Evolutionary conservation across 371 early-diverging fungal genomes (phyloP).

Genomic region (Mortierella sp.): DNA sequence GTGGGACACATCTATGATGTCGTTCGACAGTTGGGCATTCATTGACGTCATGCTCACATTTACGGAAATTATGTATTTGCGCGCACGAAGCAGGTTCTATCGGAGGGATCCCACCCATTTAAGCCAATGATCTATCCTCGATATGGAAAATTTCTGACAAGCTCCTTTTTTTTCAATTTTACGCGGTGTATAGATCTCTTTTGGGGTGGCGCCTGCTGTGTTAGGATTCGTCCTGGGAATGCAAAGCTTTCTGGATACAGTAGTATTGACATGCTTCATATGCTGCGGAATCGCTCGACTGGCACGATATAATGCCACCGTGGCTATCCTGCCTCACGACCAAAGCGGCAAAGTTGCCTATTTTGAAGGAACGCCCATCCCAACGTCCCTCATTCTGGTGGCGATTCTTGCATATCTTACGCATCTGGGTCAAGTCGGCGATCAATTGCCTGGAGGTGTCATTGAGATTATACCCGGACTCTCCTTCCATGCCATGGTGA

Average conservation of each 20-base stretch:
- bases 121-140: not conserved
- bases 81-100: too few species aligned
- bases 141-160: not conserved
- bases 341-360: conserved; percentile 80
- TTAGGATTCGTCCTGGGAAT: conserved; percentile 90
- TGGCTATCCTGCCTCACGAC: conserved; percentile 84
- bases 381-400: conserved; percentile 79
- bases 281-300: conserved; percentile 91
- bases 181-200: conserved; percentile 77
- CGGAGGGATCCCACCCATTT: too few species aligned
- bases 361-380: conserved; percentile 95
- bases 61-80: not conserved
- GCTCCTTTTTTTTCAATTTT: not conserved
- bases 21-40: not conserved
- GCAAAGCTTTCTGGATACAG: conserved; percentile 83
- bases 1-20: not conserved
- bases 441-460: conserved; percentile 61
- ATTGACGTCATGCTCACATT: conserved; percentile 30
- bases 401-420: conserved; percentile 79
- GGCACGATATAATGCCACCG: conserved; percentile 91
- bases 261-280: conserved; percentile 87
- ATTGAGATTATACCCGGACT: conserved; percentile 64
- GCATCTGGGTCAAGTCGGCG: conserved; percentile 65
- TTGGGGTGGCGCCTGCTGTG: conserved; percentile 90
- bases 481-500: conserved; percentile 78